A percentile compares a stretch with the other conserved stretches of the same genome.
These are phyloP conservation scores for Fusarium dlaminii DNA, from an alignment of 2,329 filamentous ascomycete species.

Conservation along the genomic window DNA sequence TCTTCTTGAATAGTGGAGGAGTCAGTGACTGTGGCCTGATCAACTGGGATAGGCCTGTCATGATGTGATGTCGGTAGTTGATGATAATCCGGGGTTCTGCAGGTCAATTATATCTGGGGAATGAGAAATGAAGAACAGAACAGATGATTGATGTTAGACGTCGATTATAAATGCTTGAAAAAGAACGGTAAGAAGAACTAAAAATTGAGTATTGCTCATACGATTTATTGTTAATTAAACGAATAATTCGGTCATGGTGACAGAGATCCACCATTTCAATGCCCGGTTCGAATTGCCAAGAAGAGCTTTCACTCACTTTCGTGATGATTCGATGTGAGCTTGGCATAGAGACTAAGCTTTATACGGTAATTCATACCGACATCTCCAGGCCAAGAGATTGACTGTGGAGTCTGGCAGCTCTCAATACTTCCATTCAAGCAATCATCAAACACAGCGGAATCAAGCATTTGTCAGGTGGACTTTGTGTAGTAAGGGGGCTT, in stretches of 20 bases:
- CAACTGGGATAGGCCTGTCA: slow-evolving; percentile 7
- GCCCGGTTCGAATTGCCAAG: slow-evolving; percentile 11
- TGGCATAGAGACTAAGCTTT: accelerated
- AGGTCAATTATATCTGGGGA: not conserved
- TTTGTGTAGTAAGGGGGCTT: accelerated
- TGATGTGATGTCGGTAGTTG: not conserved
- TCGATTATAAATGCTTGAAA: not conserved
- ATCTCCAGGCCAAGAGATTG: not conserved
- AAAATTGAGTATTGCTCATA: not conserved
- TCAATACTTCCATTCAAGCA: not conserved
- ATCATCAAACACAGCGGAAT: not conserved
- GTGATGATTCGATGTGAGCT: not conserved
- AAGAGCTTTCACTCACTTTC: not conserved
- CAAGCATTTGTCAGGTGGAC: not conserved
- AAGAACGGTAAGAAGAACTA: not conserved
- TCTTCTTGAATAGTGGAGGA: not conserved
- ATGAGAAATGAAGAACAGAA: too few relatives aligned
- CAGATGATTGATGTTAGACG: accelerated
- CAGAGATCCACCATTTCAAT: not conserved
- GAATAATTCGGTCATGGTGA: not conserved
- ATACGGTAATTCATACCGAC: not conserved
- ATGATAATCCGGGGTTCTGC: not conserved
- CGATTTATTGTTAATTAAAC: not conserved
- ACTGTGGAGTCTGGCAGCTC: not conserved
- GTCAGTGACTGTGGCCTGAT: slow-evolving; percentile 7